Base-by-base conservation (phyloP, 768 basidiomycete genomes). In the Sporobolomyces roseus region DNA sequence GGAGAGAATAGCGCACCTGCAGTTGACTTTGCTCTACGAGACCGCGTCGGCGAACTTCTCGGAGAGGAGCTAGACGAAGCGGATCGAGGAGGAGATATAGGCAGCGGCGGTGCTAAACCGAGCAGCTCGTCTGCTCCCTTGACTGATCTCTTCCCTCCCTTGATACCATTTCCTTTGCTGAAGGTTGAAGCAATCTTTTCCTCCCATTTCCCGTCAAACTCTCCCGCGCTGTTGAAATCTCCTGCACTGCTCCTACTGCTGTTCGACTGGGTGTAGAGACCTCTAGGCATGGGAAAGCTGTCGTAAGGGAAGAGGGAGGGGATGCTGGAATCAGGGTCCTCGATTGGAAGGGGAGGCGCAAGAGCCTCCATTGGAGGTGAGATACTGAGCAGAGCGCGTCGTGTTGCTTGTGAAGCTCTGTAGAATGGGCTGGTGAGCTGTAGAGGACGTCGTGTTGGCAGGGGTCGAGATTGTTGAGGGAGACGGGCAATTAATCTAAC, bases 241-340 rank as follows among this genome's bases (percentile, higher is more conserved):
- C 30, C 58, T 14, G 33, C 4, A 16, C 45, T 48, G 23, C 19
- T 35, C n/a, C 12, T 33, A 29, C 36, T 43, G 23, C 45, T 30
- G 58, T 60, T 33, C 23, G 45, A 60, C 21, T 33, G 6, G 21
- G 58, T 33, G 32, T 46, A 48, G 30, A 60, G 36, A 4, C 58
- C 58, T 23, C 30, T 21, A 6, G 58, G 58, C 4, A 60, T 46
- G 4, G 58, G 58, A 23, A 60, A 60, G 58, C 58, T 60, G 58
- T 60, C 58, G 45, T 60, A 60, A 19, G 45, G 58, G 43, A 48
- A 60, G 43, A 48, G 58, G 4, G 58, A 60, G 23, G 56, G 56
- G 5, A 58, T 38, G 23, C 38, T 45, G 8, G 56, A 58, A 35
- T 58, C 56, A 9, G 56, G 56, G 21, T 58, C 56, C n/a, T n/a